Percentiles rank a stretch among this genome's conserved stretches.
Evolutionary conservation across 495 filamentous ascomycete species (phyloP).

Genomic region (Hypoxylon intermedium): DNA sequence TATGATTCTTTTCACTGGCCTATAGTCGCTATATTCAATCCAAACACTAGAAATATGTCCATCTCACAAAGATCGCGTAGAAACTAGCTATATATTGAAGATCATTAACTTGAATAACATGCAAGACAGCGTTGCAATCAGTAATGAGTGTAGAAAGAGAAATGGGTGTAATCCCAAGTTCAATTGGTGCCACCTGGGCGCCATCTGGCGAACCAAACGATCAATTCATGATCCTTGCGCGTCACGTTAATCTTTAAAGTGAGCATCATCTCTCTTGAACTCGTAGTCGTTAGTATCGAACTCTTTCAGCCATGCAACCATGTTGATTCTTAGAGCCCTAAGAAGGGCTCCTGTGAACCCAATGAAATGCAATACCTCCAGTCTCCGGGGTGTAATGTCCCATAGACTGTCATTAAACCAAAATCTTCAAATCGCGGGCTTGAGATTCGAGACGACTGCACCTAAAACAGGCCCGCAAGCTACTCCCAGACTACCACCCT

Average conservation of each 20-base stretch:
- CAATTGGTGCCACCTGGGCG: conserved; percentile 2
- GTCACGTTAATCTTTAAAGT: conserved; percentile 7
- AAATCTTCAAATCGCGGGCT: conserved; percentile 2
- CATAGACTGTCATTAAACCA: not conserved
- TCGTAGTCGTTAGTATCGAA: conserved; percentile 1
- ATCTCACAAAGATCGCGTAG: no score
- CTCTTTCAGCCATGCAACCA: conserved; percentile 17
- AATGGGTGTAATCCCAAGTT: no score
- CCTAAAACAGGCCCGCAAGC: conserved; percentile 10
- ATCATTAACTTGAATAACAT: no score
- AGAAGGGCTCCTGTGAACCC: conserved; percentile 16
- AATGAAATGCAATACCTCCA: not conserved
- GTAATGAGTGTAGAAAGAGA: no score
- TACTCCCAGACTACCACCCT: not conserved
- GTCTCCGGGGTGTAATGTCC: conserved; percentile 1
- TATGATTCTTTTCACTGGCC: no score
- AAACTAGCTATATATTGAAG: no score
- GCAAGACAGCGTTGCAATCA: no score
- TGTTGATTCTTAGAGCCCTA: conserved; percentile 12
- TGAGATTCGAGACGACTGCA: conserved; percentile 28
- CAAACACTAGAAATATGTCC: no score
- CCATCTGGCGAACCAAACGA: conserved; percentile 1
- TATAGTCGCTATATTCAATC: no score
- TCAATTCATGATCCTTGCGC: not conserved
- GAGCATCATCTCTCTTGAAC: not conserved